These are phyloP conservation scores for Aspergillus awamori DNA, from an alignment of 2,329 filamentous ascomycete genomes.

Conservation along the genomic window DNA sequence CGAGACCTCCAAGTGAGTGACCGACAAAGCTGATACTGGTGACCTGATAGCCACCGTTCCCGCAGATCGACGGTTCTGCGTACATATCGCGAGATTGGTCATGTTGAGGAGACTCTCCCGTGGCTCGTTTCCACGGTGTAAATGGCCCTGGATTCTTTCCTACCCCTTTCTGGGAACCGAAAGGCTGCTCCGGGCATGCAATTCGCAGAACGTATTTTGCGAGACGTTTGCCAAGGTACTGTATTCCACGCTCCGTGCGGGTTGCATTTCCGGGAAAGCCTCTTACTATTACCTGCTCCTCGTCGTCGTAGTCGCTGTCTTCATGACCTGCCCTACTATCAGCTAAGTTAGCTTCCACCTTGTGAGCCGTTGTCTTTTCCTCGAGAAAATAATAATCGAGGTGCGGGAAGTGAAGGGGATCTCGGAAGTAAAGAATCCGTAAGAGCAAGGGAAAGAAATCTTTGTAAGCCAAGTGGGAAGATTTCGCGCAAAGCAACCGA, in stretches of 20 bases:
- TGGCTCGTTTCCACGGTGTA: slow-evolving; percentile 41
- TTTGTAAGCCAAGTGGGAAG: too few species aligned
- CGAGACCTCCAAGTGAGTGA: slow-evolving; percentile 84
- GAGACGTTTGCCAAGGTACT: slow-evolving; percentile 91
- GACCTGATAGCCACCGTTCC: slow-evolving; percentile 69
- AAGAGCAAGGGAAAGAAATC: too few species aligned
- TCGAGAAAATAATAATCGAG: neutral
- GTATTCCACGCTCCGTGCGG: slow-evolving; percentile 90
- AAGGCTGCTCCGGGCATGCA: slow-evolving; percentile 93
- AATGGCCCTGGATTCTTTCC: slow-evolving; percentile 54
- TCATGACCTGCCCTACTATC: neutral
- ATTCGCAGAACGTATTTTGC: slow-evolving; percentile 87
- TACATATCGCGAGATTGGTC: slow-evolving; percentile 44
- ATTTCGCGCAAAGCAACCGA: too few species aligned
- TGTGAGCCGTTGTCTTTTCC: too few species aligned
- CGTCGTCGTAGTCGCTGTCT: slow-evolving; percentile 51
- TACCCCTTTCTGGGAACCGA: slow-evolving; percentile 65
- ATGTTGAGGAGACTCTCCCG: slow-evolving; percentile 32
- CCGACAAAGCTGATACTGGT: slow-evolving; percentile 95
- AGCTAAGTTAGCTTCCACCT: neutral
- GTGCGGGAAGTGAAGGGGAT: neutral
- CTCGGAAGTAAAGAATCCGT: too few species aligned
- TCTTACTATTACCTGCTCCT: slow-evolving; percentile 80
- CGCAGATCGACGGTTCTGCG: slow-evolving; percentile 47
- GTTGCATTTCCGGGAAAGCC: slow-evolving; percentile 89